Evolutionary conservation across 176 grass and related monocot genomes (phyloP).

Genomic region (Oryza rufipogon): DNA sequence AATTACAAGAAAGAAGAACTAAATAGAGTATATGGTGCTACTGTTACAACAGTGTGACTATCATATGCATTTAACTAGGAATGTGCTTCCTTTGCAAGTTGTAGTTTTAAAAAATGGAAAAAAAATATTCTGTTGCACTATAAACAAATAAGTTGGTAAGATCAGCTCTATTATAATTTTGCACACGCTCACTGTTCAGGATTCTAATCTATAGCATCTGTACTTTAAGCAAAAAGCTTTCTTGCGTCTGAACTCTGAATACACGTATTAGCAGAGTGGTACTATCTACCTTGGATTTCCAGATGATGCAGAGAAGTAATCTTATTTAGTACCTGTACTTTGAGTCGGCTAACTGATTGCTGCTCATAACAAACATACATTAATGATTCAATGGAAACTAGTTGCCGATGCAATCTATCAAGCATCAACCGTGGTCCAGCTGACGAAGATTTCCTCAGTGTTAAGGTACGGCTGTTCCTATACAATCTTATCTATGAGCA

Average conservation of each 20-base stretch:
- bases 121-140: not conserved
- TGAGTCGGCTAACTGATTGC: constrained; percentile 13
- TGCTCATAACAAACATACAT: not conserved
- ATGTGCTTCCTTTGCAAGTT: not conserved
- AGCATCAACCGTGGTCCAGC: not conserved
- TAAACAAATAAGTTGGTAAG: not conserved
- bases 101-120: not conserved
- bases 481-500: not conserved
- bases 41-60: not conserved
- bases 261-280: not conserved
- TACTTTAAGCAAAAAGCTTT: not conserved
- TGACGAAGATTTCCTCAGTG: constrained; percentile 28
- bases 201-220: not conserved
- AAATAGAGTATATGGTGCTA: too few species aligned
- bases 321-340: not conserved
- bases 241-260: constrained; percentile 18
- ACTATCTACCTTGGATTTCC: constrained; percentile 8
- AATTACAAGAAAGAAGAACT: not conserved
- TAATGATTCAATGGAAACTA: not conserved
- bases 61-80: not conserved
- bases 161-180: not conserved
- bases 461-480: constrained; percentile 16
- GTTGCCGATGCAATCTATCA: constrained; percentile 7
- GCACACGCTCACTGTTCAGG: not conserved
- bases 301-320: constrained; percentile 13